A percentile compares a stretch with the other conserved stretches of the same genome.
Evolutionary conservation across 2,329 filamentous ascomycete species (phyloP).

Genomic region (Elsinoe perseae): DNA sequence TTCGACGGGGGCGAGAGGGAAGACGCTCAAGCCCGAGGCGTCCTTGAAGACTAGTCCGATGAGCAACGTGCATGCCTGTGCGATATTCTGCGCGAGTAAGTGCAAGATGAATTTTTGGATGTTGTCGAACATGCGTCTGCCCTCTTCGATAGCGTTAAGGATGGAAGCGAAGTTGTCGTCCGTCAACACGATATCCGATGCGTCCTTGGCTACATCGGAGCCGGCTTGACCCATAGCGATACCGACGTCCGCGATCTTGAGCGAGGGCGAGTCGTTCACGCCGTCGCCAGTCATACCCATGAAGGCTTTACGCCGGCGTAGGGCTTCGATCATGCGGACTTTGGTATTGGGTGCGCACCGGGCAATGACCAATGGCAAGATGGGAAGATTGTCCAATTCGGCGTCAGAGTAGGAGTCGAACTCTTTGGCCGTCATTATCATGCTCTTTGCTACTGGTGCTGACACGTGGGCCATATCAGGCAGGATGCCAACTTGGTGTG

Average conservation of each 20-base stretch:
- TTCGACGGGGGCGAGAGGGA: slow-evolving; percentile 73
- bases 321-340: slow-evolving; percentile 81
- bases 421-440: slow-evolving; percentile 61
- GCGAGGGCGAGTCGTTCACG: slow-evolving; percentile 76
- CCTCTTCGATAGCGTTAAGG: slow-evolving; percentile 71
- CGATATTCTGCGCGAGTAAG: slow-evolving; percentile 72
- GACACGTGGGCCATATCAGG: slow-evolving; percentile 56
- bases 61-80: slow-evolving; percentile 70
- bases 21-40: slow-evolving; percentile 60
- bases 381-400: slow-evolving; percentile 65
- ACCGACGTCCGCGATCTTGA: slow-evolving; percentile 74
- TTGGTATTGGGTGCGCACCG: slow-evolving; percentile 81
- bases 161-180: slow-evolving; percentile 88
- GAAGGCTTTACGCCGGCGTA: slow-evolving; percentile 67
- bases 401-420: slow-evolving; percentile 60
- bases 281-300: slow-evolving; percentile 86
- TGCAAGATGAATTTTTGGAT: slow-evolving; percentile 81
- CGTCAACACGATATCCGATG: slow-evolving; percentile 73
- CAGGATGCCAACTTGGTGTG: slow-evolving; percentile 70
- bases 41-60: slow-evolving; percentile 76
- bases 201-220: slow-evolving; percentile 78
- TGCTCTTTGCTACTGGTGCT: slow-evolving; percentile 54
- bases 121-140: slow-evolving; percentile 76
- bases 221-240: slow-evolving; percentile 84
- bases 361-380: slow-evolving; percentile 73